phyloP scores from a whole-genome alignment of 2,329 filamentous ascomycete genomes.

The Didymella arachidicola region DNA sequence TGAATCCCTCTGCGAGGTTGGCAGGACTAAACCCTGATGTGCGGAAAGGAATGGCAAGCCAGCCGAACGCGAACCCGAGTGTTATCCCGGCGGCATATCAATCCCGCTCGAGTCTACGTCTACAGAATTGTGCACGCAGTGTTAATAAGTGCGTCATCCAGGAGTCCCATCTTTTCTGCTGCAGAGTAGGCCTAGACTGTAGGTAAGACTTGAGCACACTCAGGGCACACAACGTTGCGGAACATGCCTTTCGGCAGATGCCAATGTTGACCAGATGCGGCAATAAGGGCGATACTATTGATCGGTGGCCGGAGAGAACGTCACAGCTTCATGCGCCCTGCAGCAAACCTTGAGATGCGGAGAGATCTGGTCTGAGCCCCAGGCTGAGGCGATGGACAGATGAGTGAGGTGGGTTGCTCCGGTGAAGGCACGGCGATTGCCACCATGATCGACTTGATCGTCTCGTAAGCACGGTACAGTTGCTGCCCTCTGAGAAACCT shows the following conservation, averaged over 20 bases:
- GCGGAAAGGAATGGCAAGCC: conserved; percentile 8
- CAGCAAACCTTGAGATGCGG: not conserved
- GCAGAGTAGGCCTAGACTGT: not conserved
- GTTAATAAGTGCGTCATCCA: not conserved
- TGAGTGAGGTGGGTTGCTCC: not conserved
- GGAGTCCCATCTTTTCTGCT: not conserved
- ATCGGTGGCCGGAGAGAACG: conserved; percentile 1
- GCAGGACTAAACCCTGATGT: not conserved
- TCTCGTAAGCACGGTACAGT: not conserved
- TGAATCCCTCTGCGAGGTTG: conserved; percentile 5
- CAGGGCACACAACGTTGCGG: not conserved
- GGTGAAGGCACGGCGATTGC: not conserved
- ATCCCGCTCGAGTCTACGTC: not conserved
- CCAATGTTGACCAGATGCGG: conserved; percentile 6
- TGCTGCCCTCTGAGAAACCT: not conserved
- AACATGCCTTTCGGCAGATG: conserved; percentile 3
- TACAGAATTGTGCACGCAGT: not conserved
- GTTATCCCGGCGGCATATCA: conserved; percentile 1
- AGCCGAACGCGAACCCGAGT: conserved; percentile 14
- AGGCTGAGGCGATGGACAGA: not conserved
- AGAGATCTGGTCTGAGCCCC: not conserved
- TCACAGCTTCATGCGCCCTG: conserved; percentile 1
- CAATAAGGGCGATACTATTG: conserved; percentile 11
- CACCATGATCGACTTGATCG: not conserved
- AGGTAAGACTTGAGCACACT: not conserved